phyloP scores from a whole-genome alignment of 2,329 filamentous ascomycete genomes.

The Delphinella strobiligena region DNA sequence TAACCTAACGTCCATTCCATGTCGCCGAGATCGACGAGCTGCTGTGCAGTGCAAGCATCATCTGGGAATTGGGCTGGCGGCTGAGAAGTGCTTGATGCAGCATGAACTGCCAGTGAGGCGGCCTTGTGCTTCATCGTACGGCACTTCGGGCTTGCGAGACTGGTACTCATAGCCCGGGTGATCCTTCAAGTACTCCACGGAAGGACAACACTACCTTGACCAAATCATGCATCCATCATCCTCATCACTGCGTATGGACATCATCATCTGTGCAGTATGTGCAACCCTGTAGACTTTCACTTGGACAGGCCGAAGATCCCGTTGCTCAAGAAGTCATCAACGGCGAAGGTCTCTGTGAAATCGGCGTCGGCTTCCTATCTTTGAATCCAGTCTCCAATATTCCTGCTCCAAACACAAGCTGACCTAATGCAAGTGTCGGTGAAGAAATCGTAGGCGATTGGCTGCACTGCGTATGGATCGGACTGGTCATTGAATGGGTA shows the following conservation, averaged over 20 bases:
- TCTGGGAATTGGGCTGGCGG: neutral
- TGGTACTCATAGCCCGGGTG: neutral
- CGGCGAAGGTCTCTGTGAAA: constrained; percentile 9
- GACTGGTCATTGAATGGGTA: constrained; percentile 13
- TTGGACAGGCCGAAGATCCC: neutral
- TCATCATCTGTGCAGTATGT: neutral
- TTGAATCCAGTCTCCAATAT: too few relatives aligned
- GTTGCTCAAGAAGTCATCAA: constrained; percentile 7
- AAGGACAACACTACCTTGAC: neutral
- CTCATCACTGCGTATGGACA: neutral
- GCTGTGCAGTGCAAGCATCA: neutral
- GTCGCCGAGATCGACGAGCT: neutral
- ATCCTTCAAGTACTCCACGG: neutral
- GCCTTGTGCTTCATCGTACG: too few relatives aligned
- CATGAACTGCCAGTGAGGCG: neutral
- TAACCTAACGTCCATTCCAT: constrained; percentile 15
- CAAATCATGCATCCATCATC: too few relatives aligned
- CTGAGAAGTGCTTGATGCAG: neutral
- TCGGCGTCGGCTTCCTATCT: constrained; percentile 7
- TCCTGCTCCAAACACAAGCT: too few relatives aligned
- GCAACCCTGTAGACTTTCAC: neutral
- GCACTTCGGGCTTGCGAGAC: too few relatives aligned
- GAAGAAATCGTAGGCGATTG: constrained; percentile 13
- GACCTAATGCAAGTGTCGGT: too few relatives aligned
- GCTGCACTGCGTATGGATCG: constrained; percentile 11